phyloP scores from a whole-genome alignment of 352 stramenopile genomes.

The Phytophthora fragariaefolia region DNA sequence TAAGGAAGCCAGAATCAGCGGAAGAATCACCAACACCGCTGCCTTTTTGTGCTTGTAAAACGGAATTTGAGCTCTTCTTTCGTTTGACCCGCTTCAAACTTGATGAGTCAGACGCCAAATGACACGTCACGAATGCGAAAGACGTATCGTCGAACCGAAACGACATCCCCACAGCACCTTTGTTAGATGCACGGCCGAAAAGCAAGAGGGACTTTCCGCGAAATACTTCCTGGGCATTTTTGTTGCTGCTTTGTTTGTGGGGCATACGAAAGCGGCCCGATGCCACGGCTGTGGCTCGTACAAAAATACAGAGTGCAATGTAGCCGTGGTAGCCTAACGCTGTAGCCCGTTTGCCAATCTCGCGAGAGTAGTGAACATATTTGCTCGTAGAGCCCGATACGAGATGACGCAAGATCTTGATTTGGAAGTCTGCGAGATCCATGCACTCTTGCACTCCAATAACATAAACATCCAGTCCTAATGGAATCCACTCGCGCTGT shows the following conservation, averaged over 20 bases:
- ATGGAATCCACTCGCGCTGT: conserved; percentile 80
- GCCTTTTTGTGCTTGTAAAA: conserved; percentile 25
- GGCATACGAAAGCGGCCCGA: conserved; percentile 76
- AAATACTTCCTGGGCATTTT: conserved; percentile 76
- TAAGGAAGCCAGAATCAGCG: conserved; percentile 8
- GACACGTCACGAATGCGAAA: conserved; percentile 89
- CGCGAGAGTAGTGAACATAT: conserved; percentile 79
- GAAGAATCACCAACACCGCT: conserved; percentile 10
- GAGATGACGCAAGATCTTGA: conserved; percentile 72
- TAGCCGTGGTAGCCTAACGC: conserved; percentile 87
- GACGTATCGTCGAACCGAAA: conserved; percentile 90
- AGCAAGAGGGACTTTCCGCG: conserved; percentile 80
- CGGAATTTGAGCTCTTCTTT: conserved; percentile 37
- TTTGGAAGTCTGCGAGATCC: conserved; percentile 73
- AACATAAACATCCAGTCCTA: conserved; percentile 88
- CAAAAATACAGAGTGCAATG: conserved; percentile 88
- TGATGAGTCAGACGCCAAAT: conserved; percentile 87
- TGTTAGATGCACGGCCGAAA: conserved; percentile 87
- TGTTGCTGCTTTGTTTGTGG: conserved; percentile 54
- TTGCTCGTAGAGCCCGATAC: conserved; percentile 53
- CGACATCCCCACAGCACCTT: conserved; percentile 88
- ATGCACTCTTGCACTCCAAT: conserved; percentile 94
- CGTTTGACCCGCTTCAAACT: conserved; percentile 46
- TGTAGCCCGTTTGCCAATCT: conserved; percentile 84
- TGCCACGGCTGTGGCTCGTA: conserved; percentile 65